Evolutionary conservation across 305 asterid genomes (phyloP), one percentile per base, ranked within the genome.

Genomic region (Fraxinus sp.): DNA sequence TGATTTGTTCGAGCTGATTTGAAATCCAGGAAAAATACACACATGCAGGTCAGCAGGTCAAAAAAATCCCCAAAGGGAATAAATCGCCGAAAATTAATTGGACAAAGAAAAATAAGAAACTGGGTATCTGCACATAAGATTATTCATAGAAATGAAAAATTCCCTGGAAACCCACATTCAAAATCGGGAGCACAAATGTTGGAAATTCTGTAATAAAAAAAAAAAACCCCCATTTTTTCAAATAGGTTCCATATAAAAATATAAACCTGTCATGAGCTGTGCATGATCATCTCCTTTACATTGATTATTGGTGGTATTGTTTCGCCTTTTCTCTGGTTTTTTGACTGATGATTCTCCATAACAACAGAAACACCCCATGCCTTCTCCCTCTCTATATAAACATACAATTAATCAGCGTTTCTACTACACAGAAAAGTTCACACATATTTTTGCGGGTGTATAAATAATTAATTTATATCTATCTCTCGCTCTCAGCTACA

Each of bases 341-440:
- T 78, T 32, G 37, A 52, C 46, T 77, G 90, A 76, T 22, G 87
- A 87, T 57, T 81, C 84, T 39, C 88, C 84, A 5, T 52, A 36
- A 79, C 87, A 88, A 64, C 77, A 66, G 80, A 88, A 88, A 83
- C 89, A 88, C 41, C 91, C 87, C 91, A 88, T 88, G 49, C 37
- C 77, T 18, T 22, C 68, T 11, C 14, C 52, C 79, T 22, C 24
- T 64, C 10, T 36, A 36, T 59, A 57, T 71, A 2, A 57, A 20
- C 75, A 35, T 78, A 18, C 11, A 14, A 24, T 64, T 18, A 26
- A 24, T 24, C 35, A 26, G 36, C 11, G n/a, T 1, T 66, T 66
- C 39, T 35, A 35, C 74, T 9, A 28, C 37, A 66, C 18, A 66
- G 24, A 9, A 66, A 26, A 20, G 14, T 22, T 22, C 4, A 4